Percentiles rank a stretch among this genome's conserved stretches.
Evolutionary conservation across 768 basidiomycete species (phyloP).

Genomic region (Pleurotus eryngii): DNA sequence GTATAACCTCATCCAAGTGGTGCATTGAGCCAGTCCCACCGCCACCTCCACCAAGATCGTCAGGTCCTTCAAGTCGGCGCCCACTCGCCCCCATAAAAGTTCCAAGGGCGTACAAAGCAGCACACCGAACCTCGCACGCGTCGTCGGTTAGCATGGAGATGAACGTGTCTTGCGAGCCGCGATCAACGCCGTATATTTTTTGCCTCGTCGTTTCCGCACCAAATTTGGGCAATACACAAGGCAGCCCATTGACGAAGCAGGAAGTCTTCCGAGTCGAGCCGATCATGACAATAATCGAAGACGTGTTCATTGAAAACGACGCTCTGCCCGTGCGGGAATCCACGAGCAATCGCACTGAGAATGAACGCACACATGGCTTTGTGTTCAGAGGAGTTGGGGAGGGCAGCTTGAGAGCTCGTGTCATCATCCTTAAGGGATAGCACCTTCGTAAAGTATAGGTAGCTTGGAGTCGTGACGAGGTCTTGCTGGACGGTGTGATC

Average conservation of each 20-base stretch:
- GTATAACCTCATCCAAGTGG: conserved; percentile 73
- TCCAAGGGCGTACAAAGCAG: conserved; percentile 86
- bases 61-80: conserved; percentile 38
- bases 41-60: conserved; percentile 64
- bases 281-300: conserved; percentile 83
- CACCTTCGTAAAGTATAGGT: conserved; percentile 82
- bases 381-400: conserved; percentile 94
- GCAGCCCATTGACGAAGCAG: conserved; percentile 92
- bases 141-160: conserved; percentile 79
- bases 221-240: conserved; percentile 91
- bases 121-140: conserved; percentile 89
- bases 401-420: conserved; percentile 30
- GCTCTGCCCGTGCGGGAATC: conserved; percentile 79
- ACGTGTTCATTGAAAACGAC: conserved; percentile 79
- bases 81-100: conserved; percentile 92
- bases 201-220: conserved; percentile 90
- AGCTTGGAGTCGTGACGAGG: conserved; percentile 77
- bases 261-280: conserved; percentile 87
- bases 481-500: conserved; percentile 91
- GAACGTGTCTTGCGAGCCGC: conserved; percentile 78
- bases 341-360: conserved; percentile 82
- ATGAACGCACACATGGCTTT: conserved; percentile 99
- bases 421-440: conserved; percentile 67
- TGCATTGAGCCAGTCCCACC: conserved; percentile 82
- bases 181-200: conserved; percentile 82